Evolutionary conservation across 108 stramenopile species (phyloP).

Genomic region (Pseudonitzschia pungens): DNA sequence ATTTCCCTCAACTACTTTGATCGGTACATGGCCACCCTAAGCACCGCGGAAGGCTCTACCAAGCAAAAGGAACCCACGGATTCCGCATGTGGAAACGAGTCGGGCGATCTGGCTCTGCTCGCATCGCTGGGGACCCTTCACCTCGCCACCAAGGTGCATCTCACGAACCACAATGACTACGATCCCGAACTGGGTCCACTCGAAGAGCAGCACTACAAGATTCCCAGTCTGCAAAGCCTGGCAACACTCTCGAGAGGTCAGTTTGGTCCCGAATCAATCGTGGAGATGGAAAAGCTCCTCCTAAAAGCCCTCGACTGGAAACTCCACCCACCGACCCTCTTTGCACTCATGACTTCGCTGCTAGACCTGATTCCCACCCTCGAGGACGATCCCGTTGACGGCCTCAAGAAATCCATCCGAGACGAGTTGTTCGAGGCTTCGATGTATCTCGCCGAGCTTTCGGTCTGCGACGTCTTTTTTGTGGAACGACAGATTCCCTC

Average conservation of each 20-base stretch:
- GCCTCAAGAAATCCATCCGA: conserved; percentile 22
- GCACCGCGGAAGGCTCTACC: conserved; percentile 25
- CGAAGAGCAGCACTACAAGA: conserved; percentile 40
- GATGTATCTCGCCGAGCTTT: conserved; percentile 65
- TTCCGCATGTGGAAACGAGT: conserved; percentile 38
- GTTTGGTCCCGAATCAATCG: conserved; percentile 62
- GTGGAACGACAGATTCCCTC: conserved; percentile 38
- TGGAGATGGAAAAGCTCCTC: conserved; percentile 74
- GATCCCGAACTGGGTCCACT: background rate
- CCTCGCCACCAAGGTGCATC: conserved; percentile 75
- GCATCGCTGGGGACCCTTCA: conserved; percentile 68
- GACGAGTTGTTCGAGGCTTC: conserved; percentile 69
- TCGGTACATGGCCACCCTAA: conserved; percentile 68
- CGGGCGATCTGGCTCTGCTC: conserved; percentile 51
- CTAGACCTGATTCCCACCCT: conserved; percentile 47
- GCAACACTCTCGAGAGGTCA: conserved; percentile 73
- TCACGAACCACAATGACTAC: background rate
- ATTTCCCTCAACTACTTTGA: conserved; percentile 70
- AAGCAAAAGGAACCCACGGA: background rate
- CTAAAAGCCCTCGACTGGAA: conserved; percentile 58
- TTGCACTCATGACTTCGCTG: conserved; percentile 58
- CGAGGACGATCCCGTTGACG: background rate
- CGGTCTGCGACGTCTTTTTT: conserved; percentile 70
- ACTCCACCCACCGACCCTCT: conserved; percentile 72
- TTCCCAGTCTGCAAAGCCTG: conserved; percentile 64